phyloP scores from a whole-genome alignment of 1,139 yeast species.

The Lodderomyces metapsilosis region DNA sequence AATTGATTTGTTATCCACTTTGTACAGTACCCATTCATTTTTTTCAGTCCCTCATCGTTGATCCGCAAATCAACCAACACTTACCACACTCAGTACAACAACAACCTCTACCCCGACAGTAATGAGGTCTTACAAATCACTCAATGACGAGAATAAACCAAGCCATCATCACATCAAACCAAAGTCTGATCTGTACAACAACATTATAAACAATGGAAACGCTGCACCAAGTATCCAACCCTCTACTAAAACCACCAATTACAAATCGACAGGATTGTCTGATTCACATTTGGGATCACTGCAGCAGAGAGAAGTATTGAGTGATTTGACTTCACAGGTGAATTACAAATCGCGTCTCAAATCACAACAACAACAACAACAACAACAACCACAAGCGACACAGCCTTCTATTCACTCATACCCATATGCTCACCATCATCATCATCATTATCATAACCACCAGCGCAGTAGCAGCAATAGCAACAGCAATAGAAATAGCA shows the following conservation, averaged over 20 bases:
- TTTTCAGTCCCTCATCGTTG: too few relatives aligned
- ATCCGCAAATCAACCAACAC: too few relatives aligned
- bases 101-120: not conserved
- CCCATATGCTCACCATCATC: conserved; percentile 3
- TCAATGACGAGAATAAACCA: conserved; percentile 14
- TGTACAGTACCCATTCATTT: too few relatives aligned
- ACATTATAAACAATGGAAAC: not conserved
- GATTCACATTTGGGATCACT: conserved; percentile 3
- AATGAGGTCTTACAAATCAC: conserved; percentile 13
- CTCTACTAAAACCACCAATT: conserved; percentile 1
- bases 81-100: not conserved
- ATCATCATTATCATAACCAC: conserved; percentile 1
- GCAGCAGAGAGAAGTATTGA: conserved; percentile 26
- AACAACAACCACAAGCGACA: conserved; percentile 11
- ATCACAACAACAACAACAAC: conserved; percentile 8
- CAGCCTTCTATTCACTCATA: conserved; percentile 8
- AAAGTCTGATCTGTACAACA: conserved; percentile 2
- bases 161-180: conserved; percentile 10
- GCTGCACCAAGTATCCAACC: not conserved
- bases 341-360: conserved; percentile 11
- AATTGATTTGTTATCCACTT: too few relatives aligned
- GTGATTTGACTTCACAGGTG: conserved; percentile 29
- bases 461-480: conserved; percentile 9
- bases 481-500: conserved; percentile 2
- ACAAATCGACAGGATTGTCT: conserved; percentile 1